phyloP scores from a whole-genome alignment of 768 basidiomycete species.

The Termitomyces sp. region DNA sequence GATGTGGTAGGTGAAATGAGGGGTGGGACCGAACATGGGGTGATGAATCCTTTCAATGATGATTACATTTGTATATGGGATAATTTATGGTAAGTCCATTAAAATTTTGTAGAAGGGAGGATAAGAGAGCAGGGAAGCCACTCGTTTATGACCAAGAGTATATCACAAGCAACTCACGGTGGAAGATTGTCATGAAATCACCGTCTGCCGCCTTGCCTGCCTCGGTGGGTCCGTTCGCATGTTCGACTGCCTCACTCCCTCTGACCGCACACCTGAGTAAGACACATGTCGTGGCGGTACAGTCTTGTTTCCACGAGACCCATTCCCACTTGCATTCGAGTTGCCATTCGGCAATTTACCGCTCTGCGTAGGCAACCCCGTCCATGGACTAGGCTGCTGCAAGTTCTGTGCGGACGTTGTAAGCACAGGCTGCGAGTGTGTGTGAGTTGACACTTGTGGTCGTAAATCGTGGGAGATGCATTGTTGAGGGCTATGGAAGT shows the following conservation, averaged over 20 bases:
- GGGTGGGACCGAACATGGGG: neutral
- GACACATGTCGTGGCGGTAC: constrained; percentile 9
- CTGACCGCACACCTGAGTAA: constrained; percentile 10
- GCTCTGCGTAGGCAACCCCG: constrained; percentile 33
- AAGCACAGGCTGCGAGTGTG: constrained; percentile 23
- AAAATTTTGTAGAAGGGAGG: neutral
- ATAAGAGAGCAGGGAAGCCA: neutral
- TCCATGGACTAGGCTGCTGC: constrained; percentile 38
- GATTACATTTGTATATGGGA: neutral
- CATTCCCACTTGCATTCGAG: neutral
- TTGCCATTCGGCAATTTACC: constrained; percentile 22
- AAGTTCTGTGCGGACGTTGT: constrained; percentile 20
- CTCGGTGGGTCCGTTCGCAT: constrained; percentile 8
- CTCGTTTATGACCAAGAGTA: neutral
- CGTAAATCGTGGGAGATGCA: constrained; percentile 8
- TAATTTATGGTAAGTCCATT: constrained; percentile 8
- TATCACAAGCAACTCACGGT: neutral
- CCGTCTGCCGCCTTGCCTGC: constrained; percentile 11
- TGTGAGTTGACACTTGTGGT: constrained; percentile 17
- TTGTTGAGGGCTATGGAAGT: constrained; percentile 4
- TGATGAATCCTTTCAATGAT: neutral
- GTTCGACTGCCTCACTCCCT: constrained; percentile 9
- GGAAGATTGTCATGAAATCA: constrained; percentile 5
- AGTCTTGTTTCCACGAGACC: constrained; percentile 2
- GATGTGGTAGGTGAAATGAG: neutral